Evolutionary conservation across 495 filamentous ascomycete species (phyloP), one percentile per base, ranked within the genome.

Genomic region (Xylaria curta): DNA sequence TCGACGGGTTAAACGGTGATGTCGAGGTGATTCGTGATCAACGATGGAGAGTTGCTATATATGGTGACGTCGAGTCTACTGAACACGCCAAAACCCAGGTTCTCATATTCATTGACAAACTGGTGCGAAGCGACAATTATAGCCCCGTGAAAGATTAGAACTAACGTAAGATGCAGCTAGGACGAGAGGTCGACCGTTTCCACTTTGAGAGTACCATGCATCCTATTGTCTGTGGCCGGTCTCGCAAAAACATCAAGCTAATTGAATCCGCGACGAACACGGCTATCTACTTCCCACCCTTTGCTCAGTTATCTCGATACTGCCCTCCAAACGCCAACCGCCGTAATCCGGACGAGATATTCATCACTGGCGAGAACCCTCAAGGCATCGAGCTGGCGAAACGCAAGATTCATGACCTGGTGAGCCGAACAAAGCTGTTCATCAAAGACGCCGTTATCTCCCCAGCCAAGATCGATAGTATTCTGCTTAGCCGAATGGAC

Each of bases 71-170:
- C 85, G 91, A 98, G 82, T 97, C 93, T 78, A 91, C 93, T 10
- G 96, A 99, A 82, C 94, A 98, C 83, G 97, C 97, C 70, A 98
- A 98, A 87, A 97, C 94, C 1, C 87, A 95, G 71, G 90, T 98
- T 40, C 87, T 99, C 77, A 95, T 98, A 82, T 94, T 98, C 86
- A 98, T 99, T 77, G 96, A 99, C 79, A 92, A 95, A 85, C 89
- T 98, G 83, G 95, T 98, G 88, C 76, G 93, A 64, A 47, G 47
- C 72, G 26, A 63, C 71, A 26, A 64, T 38, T 1, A 28, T 26
- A 28, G 13, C 38, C 26, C 40, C 6, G n/a, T 47, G 36, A 2
- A 49, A 38, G 15, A 38, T 58, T 59, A 40, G 36, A 56, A 71
- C 80, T 79, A 73, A 80, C 72, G 44, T 71, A 24, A 72, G 66